Base-by-base conservation (phyloP, 208 protist genomes). In the Acanthamoeba healyi region DNA sequence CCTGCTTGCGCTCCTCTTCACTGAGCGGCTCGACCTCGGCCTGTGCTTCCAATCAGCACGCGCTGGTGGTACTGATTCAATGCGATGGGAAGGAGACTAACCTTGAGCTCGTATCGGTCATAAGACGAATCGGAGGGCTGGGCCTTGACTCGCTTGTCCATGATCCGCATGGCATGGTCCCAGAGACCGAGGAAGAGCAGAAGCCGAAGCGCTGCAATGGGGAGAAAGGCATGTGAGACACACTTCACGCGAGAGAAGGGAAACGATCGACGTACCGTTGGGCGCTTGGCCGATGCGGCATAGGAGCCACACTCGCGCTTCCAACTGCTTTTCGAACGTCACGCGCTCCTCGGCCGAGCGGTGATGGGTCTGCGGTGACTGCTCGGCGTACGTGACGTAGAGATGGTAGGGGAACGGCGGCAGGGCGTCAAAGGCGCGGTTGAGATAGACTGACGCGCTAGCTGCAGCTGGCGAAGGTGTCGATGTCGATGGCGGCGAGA, bases 241-340 rank as follows among this genome's bases (percentile, higher is more conserved):
- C 6, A 6, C 9, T 70, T 5, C 61, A 26, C 7, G 29, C 14
- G 19, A 34, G 61, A 26, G 29, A 24, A 70, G 61, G n/a, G 61
- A n/a, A n/a, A n/a, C n/a, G n/a, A n/a, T n/a, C n/a, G 61, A 26
- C 29, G 70, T 56, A 84, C 74, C 84, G 42, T 91, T 70, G 32
- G 46, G 36, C 51, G 88, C 56, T 61, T 93, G 63, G 46, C 67
- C 65, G n/a, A 36, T 29, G 40, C 34, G 42, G 42, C 88, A 93
- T 22, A 93, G 88, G 17, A 93, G 51, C 40, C 46, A 74, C 42
- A 93, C 88, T 10, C 67, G 61, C 15, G 88, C 88, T 32, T 93
- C 63, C 15, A 93, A 29, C 63, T 81, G 65, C 24, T 46, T 56
- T 3, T 63, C 67, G 38, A 51, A 67, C 44, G 40, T 36, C 32